Percentiles rank a stretch among this genome's conserved stretches.
These are phyloP conservation scores for Colletotrichum endophyticum DNA, from an alignment of 2,329 filamentous ascomycete species.

Conservation along the genomic window DNA sequence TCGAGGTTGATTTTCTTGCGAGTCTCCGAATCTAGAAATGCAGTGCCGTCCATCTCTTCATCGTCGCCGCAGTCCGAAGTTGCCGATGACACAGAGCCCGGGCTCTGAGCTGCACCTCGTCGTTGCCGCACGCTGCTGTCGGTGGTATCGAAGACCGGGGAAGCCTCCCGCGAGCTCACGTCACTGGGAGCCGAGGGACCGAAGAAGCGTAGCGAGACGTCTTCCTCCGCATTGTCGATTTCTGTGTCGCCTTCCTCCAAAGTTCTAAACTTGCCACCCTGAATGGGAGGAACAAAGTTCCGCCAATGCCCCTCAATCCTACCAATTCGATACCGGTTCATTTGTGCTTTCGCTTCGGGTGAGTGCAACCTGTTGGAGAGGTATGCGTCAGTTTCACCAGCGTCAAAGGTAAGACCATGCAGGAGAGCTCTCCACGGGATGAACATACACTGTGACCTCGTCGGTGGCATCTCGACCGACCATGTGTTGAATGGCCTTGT, in stretches of 20 bases:
- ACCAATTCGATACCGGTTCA: slow-evolving; percentile 85
- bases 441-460: slow-evolving; percentile 83
- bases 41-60: slow-evolving; percentile 55
- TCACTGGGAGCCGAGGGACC: slow-evolving; percentile 48
- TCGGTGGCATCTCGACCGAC: slow-evolving; percentile 92
- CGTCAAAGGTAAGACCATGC: background rate
- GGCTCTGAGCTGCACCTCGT: background rate
- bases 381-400: background rate
- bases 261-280: slow-evolving; percentile 78
- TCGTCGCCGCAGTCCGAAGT: slow-evolving; percentile 55
- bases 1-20: slow-evolving; percentile 78
- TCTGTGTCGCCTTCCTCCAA: slow-evolving; percentile 26
- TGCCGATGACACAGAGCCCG: slow-evolving; percentile 57
- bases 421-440: background rate
- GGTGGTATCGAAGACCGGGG: slow-evolving; percentile 53
- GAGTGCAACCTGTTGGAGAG: slow-evolving; percentile 74
- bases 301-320: slow-evolving; percentile 80
- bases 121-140: slow-evolving; percentile 35
- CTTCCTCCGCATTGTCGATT: slow-evolving; percentile 37
- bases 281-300: slow-evolving; percentile 91
- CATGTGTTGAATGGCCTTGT: slow-evolving; percentile 92
- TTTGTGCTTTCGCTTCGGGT: slow-evolving; percentile 72
- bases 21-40: slow-evolving; percentile 76
- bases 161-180: slow-evolving; percentile 57
- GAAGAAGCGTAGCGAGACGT: slow-evolving; percentile 15